Conservation (phyloP, 306 rosid genomes). For the Spatholobus suberectus region DNA sequence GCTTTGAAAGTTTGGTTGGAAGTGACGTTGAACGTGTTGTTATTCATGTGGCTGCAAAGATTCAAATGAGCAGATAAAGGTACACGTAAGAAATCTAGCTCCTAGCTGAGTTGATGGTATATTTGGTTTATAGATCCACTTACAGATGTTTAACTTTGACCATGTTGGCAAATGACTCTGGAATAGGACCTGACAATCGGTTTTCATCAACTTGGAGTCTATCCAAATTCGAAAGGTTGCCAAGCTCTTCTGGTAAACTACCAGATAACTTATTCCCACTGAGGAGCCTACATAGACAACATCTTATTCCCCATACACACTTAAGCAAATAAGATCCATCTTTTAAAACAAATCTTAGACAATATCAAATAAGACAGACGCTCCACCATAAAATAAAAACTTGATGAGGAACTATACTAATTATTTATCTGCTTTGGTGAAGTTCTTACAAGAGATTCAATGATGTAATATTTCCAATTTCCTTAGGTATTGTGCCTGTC, state of each 20-base stretch:
- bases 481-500: slow-evolving; percentile 75
- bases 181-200: slow-evolving; percentile 61
- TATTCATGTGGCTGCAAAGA: slow-evolving; percentile 69
- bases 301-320: slow-evolving; percentile 1
- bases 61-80: slow-evolving; percentile 38
- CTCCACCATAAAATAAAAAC: too few species aligned
- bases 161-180: slow-evolving; percentile 60
- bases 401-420: slow-evolving; percentile 32
- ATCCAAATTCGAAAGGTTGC: slow-evolving; percentile 52
- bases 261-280: slow-evolving; percentile 66
- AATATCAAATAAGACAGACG: slow-evolving; percentile 7
- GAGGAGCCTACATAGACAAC: slow-evolving; percentile 53
- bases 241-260: slow-evolving; percentile 65
- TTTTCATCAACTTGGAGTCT: slow-evolving; percentile 62
- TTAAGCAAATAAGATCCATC: neutral
- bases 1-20: slow-evolving; percentile 56
- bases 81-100: slow-evolving; percentile 33
- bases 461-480: slow-evolving; percentile 64
- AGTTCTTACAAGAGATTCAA: slow-evolving; percentile 77
- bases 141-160: slow-evolving; percentile 57
- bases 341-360: neutral
- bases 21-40: slow-evolving; percentile 64
- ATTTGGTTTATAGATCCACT: slow-evolving; percentile 44
- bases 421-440: slow-evolving; percentile 29
- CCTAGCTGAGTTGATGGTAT: slow-evolving; percentile 19